Evolutionary conservation across 2,329 filamentous ascomycete genomes (phyloP).

Genomic region (Macroventuria anomochaeta): DNA sequence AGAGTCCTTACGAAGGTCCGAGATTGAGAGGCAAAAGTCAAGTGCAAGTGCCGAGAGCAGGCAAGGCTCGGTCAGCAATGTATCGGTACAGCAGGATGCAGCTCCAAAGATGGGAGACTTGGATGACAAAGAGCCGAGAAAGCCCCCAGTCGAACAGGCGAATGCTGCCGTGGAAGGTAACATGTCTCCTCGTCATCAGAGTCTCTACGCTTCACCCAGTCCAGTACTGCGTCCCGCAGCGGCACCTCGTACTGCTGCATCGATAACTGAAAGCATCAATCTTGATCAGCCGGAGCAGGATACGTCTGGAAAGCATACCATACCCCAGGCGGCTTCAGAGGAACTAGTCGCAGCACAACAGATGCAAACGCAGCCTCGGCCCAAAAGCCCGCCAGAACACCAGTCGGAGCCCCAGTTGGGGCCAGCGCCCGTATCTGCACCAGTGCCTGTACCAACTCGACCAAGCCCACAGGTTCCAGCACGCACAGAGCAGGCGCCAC

Average conservation of each 20-base stretch:
- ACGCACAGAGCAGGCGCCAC: background rate
- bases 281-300: background rate
- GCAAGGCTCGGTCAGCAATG: background rate
- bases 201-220: slow-evolving; percentile 26
- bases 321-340: background rate
- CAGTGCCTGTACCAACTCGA: background rate
- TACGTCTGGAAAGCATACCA: background rate
- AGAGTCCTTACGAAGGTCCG: slow-evolving; percentile 22
- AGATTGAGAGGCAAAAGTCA: slow-evolving; percentile 19
- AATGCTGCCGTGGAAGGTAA: background rate
- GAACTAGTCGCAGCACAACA: background rate
- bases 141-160: background rate
- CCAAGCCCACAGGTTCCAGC: background rate
- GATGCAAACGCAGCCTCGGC: background rate
- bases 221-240: background rate
- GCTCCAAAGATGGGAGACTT: slow-evolving; percentile 15
- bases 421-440: background rate
- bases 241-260: background rate
- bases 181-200: slow-evolving; percentile 30
- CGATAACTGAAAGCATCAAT: background rate
- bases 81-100: background rate
- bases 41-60: slow-evolving; percentile 21
- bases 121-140: background rate
- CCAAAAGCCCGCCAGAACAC: background rate
- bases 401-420: background rate